Percentiles rank a stretch among this genome's conserved stretches.
Conservation (phyloP, 2,329 filamentous ascomycete genomes). For the Zasmidium citrigriseum region DNA sequence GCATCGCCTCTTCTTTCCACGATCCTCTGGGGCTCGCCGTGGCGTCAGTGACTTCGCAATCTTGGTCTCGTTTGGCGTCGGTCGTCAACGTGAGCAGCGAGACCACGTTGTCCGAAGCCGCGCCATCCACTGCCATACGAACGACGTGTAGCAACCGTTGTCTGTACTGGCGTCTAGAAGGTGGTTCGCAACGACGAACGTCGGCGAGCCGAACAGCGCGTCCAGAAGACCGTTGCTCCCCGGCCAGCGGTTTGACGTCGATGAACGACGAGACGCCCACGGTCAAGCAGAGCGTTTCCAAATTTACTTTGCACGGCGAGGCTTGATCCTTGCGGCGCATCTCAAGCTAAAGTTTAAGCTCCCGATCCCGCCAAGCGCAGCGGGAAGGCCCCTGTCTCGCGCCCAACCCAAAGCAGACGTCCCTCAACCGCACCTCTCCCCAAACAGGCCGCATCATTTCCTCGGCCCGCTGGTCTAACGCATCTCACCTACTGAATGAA, state of each 20-base stretch:
- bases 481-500: neutral
- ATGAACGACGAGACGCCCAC: neutral
- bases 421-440: neutral
- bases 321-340: neutral
- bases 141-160: neutral
- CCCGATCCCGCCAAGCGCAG: neutral
- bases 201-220: neutral
- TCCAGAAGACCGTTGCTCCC: neutral
- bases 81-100: neutral
- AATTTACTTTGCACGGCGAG: neutral
- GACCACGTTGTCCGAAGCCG: neutral
- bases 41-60: neutral
- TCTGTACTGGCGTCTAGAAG: neutral
- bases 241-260: neutral
- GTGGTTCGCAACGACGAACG: neutral
- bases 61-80: neutral
- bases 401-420: neutral
- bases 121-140: neutral
- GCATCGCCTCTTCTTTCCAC: neutral
- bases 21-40: neutral
- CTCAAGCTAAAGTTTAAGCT: neutral
- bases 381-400: neutral
- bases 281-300: neutral
- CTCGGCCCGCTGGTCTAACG: neutral
- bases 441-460: neutral